phyloP scores from a whole-genome alignment of 306 rosid species.

The Macrotyloma uniflorum region DNA sequence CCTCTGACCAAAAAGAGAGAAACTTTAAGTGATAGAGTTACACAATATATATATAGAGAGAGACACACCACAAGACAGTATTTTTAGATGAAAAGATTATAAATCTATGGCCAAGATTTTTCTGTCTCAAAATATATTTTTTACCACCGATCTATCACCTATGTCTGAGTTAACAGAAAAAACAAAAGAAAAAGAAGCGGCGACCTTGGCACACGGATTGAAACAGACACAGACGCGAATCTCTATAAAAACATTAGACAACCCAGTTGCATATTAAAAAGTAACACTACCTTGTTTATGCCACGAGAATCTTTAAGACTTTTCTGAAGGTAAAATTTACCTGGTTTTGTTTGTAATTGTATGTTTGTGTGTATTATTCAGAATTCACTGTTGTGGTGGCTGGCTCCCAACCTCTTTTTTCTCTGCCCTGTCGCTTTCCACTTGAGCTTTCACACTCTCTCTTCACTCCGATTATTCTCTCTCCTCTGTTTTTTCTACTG shows the following conservation, averaged over 20 bases:
- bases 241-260: conserved; percentile 40
- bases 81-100: conserved; percentile 42
- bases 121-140: conserved; percentile 17
- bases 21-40: not conserved
- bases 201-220: conserved; percentile 17
- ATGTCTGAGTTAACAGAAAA: not conserved
- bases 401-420: not conserved
- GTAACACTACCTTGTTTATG: not conserved
- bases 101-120: conserved; percentile 60
- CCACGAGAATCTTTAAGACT: not conserved
- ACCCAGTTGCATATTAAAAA: not conserved
- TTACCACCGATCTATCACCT: not conserved
- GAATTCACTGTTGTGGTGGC: conserved; percentile 36
- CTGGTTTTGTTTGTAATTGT: not conserved
- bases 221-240: conserved; percentile 55
- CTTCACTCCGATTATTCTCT: not conserved
- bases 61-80: not conserved
- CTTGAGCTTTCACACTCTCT: not conserved
- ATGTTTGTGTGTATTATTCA: not conserved
- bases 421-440: not conserved
- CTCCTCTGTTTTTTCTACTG: not conserved
- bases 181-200: not conserved
- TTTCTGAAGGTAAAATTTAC: not conserved
- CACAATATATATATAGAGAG: not conserved
- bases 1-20: conserved; percentile 1